A percentile compares a stretch with the other conserved stretches of the same genome.
Evolutionary conservation across 768 basidiomycete species (phyloP).

Genomic region (Kwoniella sp.): DNA sequence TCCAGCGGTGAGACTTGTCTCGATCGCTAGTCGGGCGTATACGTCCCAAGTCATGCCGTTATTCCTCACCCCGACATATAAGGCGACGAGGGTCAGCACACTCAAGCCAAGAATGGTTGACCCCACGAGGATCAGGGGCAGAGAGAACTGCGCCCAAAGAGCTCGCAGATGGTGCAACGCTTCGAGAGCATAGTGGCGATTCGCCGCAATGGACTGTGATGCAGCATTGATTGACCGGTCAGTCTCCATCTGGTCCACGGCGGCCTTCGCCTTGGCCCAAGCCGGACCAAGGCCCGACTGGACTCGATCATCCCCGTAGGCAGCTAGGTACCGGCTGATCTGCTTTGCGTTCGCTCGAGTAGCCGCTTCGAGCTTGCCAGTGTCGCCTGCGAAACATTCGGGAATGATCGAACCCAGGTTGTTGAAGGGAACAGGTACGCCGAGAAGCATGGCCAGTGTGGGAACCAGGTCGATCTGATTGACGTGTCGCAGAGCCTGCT

Average conservation of each 20-base stretch:
- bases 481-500: slow-evolving; percentile 58
- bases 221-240: slow-evolving; percentile 4
- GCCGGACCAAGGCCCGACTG: slow-evolving; percentile 58
- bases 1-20: slow-evolving; percentile 57
- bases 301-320: slow-evolving; percentile 69
- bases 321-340: slow-evolving; percentile 67
- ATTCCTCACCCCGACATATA: slow-evolving; percentile 57
- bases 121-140: slow-evolving; percentile 69
- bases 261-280: slow-evolving; percentile 51
- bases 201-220: slow-evolving; percentile 24
- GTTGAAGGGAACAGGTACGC: slow-evolving; percentile 90
- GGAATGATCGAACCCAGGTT: slow-evolving; percentile 89
- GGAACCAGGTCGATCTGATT: slow-evolving; percentile 94
- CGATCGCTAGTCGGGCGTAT: slow-evolving; percentile 52
- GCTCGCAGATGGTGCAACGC: slow-evolving; percentile 69
- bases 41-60: slow-evolving; percentile 47
- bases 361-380: slow-evolving; percentile 56
- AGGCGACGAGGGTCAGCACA: slow-evolving; percentile 57
- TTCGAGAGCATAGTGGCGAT: slow-evolving; percentile 58
- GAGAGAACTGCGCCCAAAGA: slow-evolving; percentile 94
- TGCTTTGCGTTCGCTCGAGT: slow-evolving; percentile 69
- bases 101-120: slow-evolving; percentile 61
- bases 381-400: slow-evolving; percentile 62
- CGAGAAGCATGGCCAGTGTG: slow-evolving; percentile 79
- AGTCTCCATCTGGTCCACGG: slow-evolving; percentile 1